A percentile compares a stretch with the other conserved stretches of the same genome.
phyloP scores from a whole-genome alignment of 2,329 filamentous ascomycete species.

The Fusarium azukiicola region DNA sequence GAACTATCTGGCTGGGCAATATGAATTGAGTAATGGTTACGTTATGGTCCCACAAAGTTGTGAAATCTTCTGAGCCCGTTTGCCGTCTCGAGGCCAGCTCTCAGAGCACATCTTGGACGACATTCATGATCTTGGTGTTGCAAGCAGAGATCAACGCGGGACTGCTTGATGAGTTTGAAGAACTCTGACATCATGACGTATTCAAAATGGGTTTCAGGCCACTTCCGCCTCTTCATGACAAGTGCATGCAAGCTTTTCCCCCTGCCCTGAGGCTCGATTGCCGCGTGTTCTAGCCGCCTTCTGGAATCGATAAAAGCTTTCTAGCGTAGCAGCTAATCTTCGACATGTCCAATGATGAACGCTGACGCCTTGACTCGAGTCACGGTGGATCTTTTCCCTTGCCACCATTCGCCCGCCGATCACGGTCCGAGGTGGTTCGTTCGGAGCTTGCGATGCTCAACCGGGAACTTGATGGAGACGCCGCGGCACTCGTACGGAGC shows the following conservation, averaged over 20 bases:
- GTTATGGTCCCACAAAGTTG: conserved; percentile 45
- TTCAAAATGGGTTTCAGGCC: not conserved
- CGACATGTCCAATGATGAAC: not conserved
- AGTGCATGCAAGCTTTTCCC: conserved; percentile 21
- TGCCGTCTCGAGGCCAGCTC: conserved; percentile 31
- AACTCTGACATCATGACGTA: conserved; percentile 30
- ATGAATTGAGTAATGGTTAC: conserved; percentile 46
- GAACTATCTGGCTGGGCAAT: not conserved
- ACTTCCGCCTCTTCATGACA: conserved; percentile 36
- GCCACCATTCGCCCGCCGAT: conserved; percentile 30
- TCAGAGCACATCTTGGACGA: not conserved
- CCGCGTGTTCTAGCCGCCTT: conserved; percentile 32
- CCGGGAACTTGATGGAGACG: not conserved
- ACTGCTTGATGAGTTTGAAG: not conserved
- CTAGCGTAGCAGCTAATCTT: conserved; percentile 21
- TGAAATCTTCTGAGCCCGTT: not conserved
- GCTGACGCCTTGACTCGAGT: conserved; percentile 17
- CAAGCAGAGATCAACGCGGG: not conserved
- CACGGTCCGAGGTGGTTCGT: conserved; percentile 24
- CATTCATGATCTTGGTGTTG: not conserved
- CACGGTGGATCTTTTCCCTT: conserved; percentile 14
- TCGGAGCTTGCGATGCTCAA: not conserved
- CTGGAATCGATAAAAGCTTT: conserved; percentile 35
- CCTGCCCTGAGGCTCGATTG: not conserved
- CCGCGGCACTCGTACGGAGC: not conserved